A percentile compares a stretch with the other conserved stretches of the same genome.
Conservation (phyloP, 257 asterid species). For the Jacaranda mimosifolia region DNA sequence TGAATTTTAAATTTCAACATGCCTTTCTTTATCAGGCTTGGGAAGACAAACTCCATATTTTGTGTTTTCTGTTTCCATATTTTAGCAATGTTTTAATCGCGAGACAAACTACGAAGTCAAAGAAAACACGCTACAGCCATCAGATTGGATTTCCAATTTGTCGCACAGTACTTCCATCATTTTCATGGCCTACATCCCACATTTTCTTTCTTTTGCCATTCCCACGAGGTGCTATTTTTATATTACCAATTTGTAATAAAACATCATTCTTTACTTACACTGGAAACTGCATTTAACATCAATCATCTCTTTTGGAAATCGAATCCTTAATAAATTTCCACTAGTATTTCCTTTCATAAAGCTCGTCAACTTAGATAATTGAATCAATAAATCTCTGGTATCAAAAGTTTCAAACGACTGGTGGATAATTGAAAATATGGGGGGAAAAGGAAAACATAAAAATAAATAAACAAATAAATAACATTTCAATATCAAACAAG, state of each 20-base stretch:
- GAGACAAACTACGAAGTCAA: neutral
- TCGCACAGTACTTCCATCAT: neutral
- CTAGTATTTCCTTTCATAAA: no score
- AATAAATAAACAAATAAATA: no score
- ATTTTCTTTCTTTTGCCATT: neutral
- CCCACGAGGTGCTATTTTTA: neutral
- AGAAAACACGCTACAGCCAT: neutral
- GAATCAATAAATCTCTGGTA: no score
- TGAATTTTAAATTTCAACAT: neutral
- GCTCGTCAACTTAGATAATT: no score
- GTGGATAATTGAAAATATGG: neutral
- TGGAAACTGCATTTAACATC: no score
- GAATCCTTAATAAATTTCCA: neutral
- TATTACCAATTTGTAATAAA: neutral
- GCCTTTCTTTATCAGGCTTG: neutral
- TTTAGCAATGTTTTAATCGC: neutral
- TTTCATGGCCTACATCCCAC: neutral
- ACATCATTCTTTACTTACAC: neutral
- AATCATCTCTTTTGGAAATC: neutral
- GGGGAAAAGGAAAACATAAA: neutral
- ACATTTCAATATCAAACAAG: neutral
- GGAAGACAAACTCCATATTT: neutral
- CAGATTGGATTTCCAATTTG: slow-evolving; percentile 1
- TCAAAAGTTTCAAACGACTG: no score
- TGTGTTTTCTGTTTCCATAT: neutral